Percentiles rank a stretch among this genome's conserved stretches.
Evolutionary conservation across 2,329 filamentous ascomycete genomes (phyloP).

Genomic region (Pseudogymnoascus sp.): DNA sequence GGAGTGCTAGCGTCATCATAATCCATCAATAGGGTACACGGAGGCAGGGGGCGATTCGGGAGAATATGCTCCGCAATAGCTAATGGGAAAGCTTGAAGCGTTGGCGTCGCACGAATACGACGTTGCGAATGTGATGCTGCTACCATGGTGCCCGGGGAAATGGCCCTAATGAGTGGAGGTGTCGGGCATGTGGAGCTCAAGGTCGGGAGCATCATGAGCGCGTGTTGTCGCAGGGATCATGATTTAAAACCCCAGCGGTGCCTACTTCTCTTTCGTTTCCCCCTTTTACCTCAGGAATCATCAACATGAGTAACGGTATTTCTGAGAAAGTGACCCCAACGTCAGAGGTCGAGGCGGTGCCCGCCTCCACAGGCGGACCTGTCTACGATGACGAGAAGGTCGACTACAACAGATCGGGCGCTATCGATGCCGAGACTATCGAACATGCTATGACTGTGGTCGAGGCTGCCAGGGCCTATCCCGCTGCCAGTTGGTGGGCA

Average conservation of each 20-base stretch:
- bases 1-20: no score
- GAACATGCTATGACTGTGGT: slow-evolving; percentile 44
- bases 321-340: slow-evolving; percentile 14
- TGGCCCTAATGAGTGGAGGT: no score
- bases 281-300: slow-evolving; percentile 21
- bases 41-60: no score
- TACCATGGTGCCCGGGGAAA: no score
- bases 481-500: slow-evolving; percentile 46
- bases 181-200: no score
- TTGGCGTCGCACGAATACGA: no score
- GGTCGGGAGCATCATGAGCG: not conserved
- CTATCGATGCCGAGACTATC: slow-evolving; percentile 15
- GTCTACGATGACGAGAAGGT: not conserved
- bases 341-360: slow-evolving; percentile 17
- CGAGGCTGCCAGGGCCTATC: slow-evolving; percentile 43
- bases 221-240: slow-evolving; percentile 26
- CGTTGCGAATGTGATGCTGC: no score
- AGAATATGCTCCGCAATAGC: no score
- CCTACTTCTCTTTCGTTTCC: slow-evolving; percentile 25
- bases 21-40: no score
- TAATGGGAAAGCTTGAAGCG: no score
- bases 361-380: slow-evolving; percentile 14
- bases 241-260: slow-evolving; percentile 27
- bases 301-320: slow-evolving; percentile 17
- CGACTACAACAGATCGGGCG: slow-evolving; percentile 24